Percentiles rank a stretch among this genome's conserved stretches.
Evolutionary conservation across 1,284 basidiomycete species (phyloP).

Genomic region (Coriolopsis trogii): DNA sequence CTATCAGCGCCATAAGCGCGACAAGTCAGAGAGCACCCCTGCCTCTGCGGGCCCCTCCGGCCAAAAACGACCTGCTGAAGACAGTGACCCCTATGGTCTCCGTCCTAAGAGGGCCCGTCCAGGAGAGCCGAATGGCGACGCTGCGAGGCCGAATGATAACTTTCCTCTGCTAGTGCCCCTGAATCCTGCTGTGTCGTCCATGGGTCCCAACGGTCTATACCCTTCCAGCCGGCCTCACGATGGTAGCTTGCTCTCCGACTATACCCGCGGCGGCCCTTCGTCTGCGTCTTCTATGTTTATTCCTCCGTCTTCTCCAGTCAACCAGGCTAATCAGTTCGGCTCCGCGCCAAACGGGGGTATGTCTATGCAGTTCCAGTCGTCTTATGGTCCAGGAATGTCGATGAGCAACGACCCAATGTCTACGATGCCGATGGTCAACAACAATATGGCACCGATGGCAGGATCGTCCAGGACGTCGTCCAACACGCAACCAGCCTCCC

Average conservation of each 20-base stretch:
- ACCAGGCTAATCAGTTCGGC: constrained; percentile 42
- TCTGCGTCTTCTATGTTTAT: constrained; percentile 67
- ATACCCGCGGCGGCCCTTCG: constrained; percentile 55
- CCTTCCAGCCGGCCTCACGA: constrained; percentile 42
- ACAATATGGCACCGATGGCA: constrained; percentile 34
- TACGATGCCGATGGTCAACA: constrained; percentile 45
- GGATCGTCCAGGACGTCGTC: constrained; percentile 29
- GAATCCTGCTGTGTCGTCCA: constrained; percentile 42
- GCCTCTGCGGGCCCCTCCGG: constrained; percentile 23
- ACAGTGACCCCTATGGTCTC: constrained; percentile 40
- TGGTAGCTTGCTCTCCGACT: constrained; percentile 58
- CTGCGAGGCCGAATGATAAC: constrained; percentile 39
- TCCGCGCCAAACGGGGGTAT: constrained; percentile 25
- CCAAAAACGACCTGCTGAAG: constrained; percentile 51
- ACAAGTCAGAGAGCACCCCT: constrained; percentile 23
- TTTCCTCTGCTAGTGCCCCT: constrained; percentile 62
- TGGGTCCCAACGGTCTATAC: constrained; percentile 36
- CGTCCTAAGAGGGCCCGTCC: constrained; percentile 55
- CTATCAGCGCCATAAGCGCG: constrained; percentile 68
- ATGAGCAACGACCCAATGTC: constrained; percentile 58
- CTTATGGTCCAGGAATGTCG: constrained; percentile 60
- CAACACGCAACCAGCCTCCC: constrained; percentile 19
- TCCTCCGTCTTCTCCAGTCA: constrained; percentile 43
- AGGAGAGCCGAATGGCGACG: constrained; percentile 46
- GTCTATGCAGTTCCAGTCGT: constrained; percentile 46